These are phyloP conservation scores for Fusarium phyllophilum DNA, from an alignment of 2,329 filamentous ascomycete species.

Conservation along the genomic window DNA sequence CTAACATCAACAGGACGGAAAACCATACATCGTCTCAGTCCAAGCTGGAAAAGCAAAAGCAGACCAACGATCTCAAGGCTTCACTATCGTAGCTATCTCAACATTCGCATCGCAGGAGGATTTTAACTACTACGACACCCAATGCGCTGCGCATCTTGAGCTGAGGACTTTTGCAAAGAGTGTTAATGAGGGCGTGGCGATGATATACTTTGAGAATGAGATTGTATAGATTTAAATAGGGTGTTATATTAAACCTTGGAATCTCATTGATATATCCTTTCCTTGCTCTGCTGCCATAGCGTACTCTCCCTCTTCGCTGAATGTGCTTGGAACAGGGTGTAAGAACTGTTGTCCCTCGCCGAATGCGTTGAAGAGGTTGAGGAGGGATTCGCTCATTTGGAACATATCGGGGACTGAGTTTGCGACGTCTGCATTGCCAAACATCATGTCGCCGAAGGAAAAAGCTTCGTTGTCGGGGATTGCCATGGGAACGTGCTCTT, in stretches of 20 bases:
- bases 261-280: slow-evolving; percentile 47
- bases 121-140: slow-evolving; percentile 70
- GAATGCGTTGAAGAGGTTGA: slow-evolving; percentile 51
- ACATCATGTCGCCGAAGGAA: slow-evolving; percentile 20
- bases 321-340: slow-evolving; percentile 16
- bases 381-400: slow-evolving; percentile 48
- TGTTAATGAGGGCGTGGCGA: slow-evolving; percentile 55
- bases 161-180: slow-evolving; percentile 47
- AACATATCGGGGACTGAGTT: slow-evolving; percentile 47
- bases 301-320: slow-evolving; percentile 24
- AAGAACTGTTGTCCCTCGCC: slow-evolving; percentile 44
- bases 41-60: slow-evolving; percentile 59
- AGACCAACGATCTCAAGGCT: slow-evolving; percentile 67
- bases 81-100: slow-evolving; percentile 65
- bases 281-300: slow-evolving; percentile 25
- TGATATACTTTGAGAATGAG: slow-evolving; percentile 59
- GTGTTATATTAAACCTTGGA: slow-evolving; percentile 46
- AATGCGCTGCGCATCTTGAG: slow-evolving; percentile 47
- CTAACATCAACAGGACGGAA: slow-evolving; percentile 59
- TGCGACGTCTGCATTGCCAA: slow-evolving; percentile 15
- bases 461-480: not conserved
- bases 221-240: not conserved
- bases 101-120: slow-evolving; percentile 67
- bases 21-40: slow-evolving; percentile 67
- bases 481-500: not conserved